phyloP scores from a whole-genome alignment of 2,329 filamentous ascomycete genomes.

The Ambrosiella cleistominuta region DNA sequence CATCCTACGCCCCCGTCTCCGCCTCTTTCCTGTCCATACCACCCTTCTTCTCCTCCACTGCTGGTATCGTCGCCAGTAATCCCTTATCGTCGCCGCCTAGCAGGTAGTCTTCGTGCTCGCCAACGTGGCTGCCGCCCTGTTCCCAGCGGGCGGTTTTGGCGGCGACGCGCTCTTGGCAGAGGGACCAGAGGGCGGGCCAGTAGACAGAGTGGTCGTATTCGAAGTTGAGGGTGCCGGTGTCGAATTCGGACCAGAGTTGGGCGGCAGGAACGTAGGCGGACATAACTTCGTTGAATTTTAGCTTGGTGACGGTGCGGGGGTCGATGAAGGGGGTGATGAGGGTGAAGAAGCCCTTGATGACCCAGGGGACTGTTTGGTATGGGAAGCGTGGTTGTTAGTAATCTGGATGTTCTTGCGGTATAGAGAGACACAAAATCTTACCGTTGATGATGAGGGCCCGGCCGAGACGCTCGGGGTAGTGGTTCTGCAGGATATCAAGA shows the following conservation, averaged over 20 bases:
- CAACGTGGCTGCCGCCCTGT: conserved; percentile 60
- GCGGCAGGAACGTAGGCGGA: conserved; percentile 59
- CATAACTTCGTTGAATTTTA: conserved; percentile 95
- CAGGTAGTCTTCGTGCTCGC: conserved; percentile 79
- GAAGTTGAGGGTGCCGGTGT: conserved; percentile 66
- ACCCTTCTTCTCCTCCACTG: conserved; percentile 6
- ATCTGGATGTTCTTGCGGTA: conserved; percentile 8
- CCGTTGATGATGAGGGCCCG: conserved; percentile 78
- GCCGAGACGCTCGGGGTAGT: conserved; percentile 86
- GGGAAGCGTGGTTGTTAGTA: background rate
- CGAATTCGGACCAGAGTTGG: conserved; percentile 64
- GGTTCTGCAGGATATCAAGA: conserved; percentile 80
- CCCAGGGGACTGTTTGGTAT: conserved; percentile 53
- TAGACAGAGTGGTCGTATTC: conserved; percentile 78
- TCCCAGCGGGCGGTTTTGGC: conserved; percentile 56
- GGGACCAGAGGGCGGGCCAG: conserved; percentile 67
- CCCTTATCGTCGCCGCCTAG: conserved; percentile 33
- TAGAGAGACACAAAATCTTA: conserved; percentile 24
- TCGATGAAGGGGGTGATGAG: conserved; percentile 93
- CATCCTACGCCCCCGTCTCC: conserved; percentile 14
- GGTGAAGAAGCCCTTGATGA: conserved; percentile 90
- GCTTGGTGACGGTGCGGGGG: conserved; percentile 78
- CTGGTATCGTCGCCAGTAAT: conserved; percentile 9
- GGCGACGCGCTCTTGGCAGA: conserved; percentile 49
- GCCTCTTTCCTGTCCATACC: conserved; percentile 14